Evolutionary conservation across 768 basidiomycete genomes (phyloP), one percentile per base, ranked within the genome.

Genomic region (Pilatotrama ljubarskyi): DNA sequence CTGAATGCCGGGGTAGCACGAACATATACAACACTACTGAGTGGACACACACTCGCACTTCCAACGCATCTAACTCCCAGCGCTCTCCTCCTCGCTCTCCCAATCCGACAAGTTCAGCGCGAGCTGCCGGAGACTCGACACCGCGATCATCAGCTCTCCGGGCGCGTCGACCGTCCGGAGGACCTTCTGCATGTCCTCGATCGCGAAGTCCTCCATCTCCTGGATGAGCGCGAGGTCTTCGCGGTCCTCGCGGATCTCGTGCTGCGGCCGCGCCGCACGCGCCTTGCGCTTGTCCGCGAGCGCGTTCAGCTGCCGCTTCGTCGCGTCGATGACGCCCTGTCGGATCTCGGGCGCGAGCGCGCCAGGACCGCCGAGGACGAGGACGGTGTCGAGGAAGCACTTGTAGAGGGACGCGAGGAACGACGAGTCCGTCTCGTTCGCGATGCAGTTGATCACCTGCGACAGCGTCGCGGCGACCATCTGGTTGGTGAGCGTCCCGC

Each of bases 201-300:
- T 69, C 64, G 85, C 87, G 67, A 88, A 91, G 56, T 90, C 90
- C 70, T 91, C 91, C 74, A 91, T 86, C 77, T 93, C 90, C 71
- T 93, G 89, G 38, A 90, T 68, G 53, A 91, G 70, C 70, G 82
- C 82, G 64, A 90, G 73, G 63, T 92, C 90, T 62, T 91, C 88
- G 58, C 76, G 75, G 51, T 91, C 88, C 54, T 84, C 82, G 55
- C 77, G 76, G 63, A 68, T 54, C 52, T 69, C 72, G 17, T 55
- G 51, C 18, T 69, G 66, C 14, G 72, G 73, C 17, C 78, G 66
- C 58, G 77, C 72, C 5, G 78, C 71, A 20, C 90, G 80, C 2
- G 78, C 71, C 62, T 85, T 85, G 22, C 91, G 82, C 64, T 79
- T 79, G 38, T 91, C 89, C 0, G 90, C 91, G 15, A 93, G 72